phyloP scores from a whole-genome alignment of 805 yeast genomes.

The Brettanomyces bruxellensis region DNA sequence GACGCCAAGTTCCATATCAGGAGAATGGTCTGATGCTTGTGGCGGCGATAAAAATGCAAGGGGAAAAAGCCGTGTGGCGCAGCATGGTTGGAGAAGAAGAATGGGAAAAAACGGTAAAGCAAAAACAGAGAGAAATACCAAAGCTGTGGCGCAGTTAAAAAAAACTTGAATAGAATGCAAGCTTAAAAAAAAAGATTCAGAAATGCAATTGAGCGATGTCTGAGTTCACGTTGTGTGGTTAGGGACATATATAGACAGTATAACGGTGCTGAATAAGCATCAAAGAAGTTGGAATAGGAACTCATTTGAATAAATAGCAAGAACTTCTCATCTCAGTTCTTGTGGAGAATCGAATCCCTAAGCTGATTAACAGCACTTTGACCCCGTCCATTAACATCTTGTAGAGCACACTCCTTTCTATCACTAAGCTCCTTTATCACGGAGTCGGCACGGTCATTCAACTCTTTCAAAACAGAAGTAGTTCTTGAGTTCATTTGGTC shows the following conservation, averaged over 20 bases:
- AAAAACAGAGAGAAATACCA: too few species aligned
- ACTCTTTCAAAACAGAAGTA: constrained; percentile 15
- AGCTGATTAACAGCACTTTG: background rate
- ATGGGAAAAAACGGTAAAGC: too few species aligned
- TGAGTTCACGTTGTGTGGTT: too few species aligned
- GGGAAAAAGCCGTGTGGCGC: too few species aligned
- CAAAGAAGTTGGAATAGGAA: background rate
- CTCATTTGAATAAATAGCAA: background rate
- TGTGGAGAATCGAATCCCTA: constrained; percentile 1
- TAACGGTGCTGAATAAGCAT: too few species aligned
- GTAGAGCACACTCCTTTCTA: constrained; percentile 8
- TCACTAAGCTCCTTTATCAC: constrained; percentile 18
- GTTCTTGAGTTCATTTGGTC: constrained; percentile 15
- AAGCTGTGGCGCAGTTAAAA: too few species aligned
- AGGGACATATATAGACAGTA: background rate
- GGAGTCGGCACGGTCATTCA: constrained; percentile 15
- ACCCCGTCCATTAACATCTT: constrained; percentile 11
- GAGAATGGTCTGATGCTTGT: too few species aligned
- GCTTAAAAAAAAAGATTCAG: background rate
- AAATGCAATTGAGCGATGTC: background rate
- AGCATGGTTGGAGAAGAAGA: too few species aligned
- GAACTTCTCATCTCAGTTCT: background rate
- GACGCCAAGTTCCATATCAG: too few species aligned
- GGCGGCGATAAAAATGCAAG: too few species aligned
- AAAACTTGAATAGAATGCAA: too few species aligned